Evolutionary conservation across 306 rosid species (phyloP).

Genomic region (Pueraria montana): DNA sequence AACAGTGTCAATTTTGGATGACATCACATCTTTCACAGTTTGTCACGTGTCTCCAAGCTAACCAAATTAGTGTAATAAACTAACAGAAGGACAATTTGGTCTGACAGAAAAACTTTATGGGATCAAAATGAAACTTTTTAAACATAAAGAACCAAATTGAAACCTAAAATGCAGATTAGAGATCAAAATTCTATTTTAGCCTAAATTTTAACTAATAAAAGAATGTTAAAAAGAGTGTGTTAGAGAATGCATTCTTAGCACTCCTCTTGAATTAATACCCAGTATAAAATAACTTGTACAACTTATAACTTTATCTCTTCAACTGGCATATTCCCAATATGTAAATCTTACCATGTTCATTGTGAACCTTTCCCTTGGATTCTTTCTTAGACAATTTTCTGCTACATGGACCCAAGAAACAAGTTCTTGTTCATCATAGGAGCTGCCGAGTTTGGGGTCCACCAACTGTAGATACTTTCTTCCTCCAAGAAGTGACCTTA

Average conservation of each 20-base stretch:
- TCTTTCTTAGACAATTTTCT: slow-evolving; percentile 56
- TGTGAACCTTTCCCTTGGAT: slow-evolving; percentile 52
- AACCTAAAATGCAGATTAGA: no score
- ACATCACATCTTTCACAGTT: no score
- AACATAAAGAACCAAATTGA: no score
- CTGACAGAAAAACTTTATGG: no score
- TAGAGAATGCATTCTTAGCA: background rate
- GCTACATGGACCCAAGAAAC: slow-evolving; percentile 46
- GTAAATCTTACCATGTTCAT: slow-evolving; percentile 57
- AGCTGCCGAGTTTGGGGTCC: slow-evolving; percentile 51
- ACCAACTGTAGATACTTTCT: slow-evolving; percentile 48
- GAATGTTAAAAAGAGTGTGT: background rate
- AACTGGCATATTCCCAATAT: slow-evolving; percentile 40
- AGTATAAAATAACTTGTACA: background rate
- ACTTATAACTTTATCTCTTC: background rate
- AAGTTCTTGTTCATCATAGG: slow-evolving; percentile 54
- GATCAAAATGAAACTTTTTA: no score
- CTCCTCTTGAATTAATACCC: background rate
- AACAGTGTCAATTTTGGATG: no score
- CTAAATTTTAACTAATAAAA: background rate
- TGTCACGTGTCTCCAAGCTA: no score
- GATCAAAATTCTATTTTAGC: no score
- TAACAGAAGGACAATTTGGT: no score
- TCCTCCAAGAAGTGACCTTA: slow-evolving; percentile 52
- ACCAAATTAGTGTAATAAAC: no score